Base-by-base conservation (phyloP, 2,329 filamentous ascomycete genomes). In the Amylocarpus encephaloides region DNA sequence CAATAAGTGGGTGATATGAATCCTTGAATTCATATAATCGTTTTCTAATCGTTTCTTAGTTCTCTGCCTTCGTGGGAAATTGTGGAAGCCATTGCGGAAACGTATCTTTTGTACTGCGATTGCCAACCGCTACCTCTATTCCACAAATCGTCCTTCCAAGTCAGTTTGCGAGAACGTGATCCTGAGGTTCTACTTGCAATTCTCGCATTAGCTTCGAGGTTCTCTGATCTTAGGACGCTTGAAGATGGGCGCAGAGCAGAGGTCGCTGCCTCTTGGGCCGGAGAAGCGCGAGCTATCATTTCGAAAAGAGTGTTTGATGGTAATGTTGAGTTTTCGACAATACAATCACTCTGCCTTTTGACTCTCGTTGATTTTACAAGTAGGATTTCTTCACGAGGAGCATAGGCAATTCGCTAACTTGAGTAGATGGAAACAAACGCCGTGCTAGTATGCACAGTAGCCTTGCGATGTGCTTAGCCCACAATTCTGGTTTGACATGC, bases 111-210 rank as follows among this genome's bases (percentile, higher is more conserved):
- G 4, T 77, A 73, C 54, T 74, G 73, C 48, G 71, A 77, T 46
- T 72, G 69, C 19, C 75, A 78, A 45, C 74, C 74, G 5, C 63
- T 78, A 18, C 69, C 70, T 13, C 62, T 78, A 0, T 78, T 78
- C 45, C 63, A 69, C 15, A 57, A 66, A 10, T 62, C 65, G 3
- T 65, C 56, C 1, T 74, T 77, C 52, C 48, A 75, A 7, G 53
- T 61, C 5, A 71, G 64, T 34, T 58, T 76, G 6, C 55, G 62
- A 12, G 56, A 63, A 18, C 67, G 74, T 9, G 62, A 67, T n/a
- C 59, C 59, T 0, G 68, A 69, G 48, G 48, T 71, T 2, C 44
- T 68, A 0, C 62, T 70, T 12, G 58, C 66, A 0, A 46, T 66
- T 51, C 57, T 76, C 29, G 70, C 72, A 2, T 54, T 77, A 35